Conservation (phyloP, 2,329 filamentous ascomycete genomes). For the Mycosphaerella sp. region DNA sequence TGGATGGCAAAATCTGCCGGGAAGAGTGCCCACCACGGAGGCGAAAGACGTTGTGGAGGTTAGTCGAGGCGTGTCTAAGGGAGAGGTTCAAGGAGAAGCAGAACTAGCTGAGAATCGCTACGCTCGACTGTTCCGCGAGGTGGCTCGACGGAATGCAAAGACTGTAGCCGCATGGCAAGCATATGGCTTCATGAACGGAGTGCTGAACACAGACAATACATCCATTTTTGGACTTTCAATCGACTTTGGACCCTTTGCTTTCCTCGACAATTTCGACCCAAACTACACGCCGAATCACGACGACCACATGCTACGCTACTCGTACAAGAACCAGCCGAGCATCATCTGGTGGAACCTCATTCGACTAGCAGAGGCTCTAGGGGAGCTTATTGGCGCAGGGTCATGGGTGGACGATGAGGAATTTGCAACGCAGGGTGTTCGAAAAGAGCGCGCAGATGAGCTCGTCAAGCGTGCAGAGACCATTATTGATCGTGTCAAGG, state of each 20-base stretch:
- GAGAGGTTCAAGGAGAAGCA: slow-evolving; percentile 56
- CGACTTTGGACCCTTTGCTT: slow-evolving; percentile 95
- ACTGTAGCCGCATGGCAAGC: slow-evolving; percentile 94
- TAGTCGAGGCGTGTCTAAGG: slow-evolving; percentile 37
- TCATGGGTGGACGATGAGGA: slow-evolving; percentile 61
- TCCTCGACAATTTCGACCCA: slow-evolving; percentile 95
- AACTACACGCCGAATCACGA: slow-evolving; percentile 96
- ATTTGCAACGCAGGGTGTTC: slow-evolving; percentile 68
- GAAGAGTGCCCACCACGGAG: slow-evolving; percentile 44
- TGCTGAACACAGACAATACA: slow-evolving; percentile 96
- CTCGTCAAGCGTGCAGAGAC: slow-evolving; percentile 74
- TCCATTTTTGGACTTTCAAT: slow-evolving; percentile 83
- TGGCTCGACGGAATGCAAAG: slow-evolving; percentile 75
- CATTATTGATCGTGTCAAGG: slow-evolving; percentile 70
- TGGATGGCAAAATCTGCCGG: slow-evolving; percentile 80
- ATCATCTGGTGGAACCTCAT: slow-evolving; percentile 99
- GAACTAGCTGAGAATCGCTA: slow-evolving; percentile 78
- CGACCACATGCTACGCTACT: slow-evolving; percentile 78
- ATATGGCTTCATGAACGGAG: slow-evolving; percentile 99
- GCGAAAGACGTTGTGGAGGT: slow-evolving; percentile 44
- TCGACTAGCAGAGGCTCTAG: slow-evolving; percentile 79
- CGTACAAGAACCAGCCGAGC: slow-evolving; percentile 87
- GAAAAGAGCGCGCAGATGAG: slow-evolving; percentile 60
- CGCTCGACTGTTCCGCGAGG: slow-evolving; percentile 76
- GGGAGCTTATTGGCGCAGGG: slow-evolving; percentile 79